Base-by-base conservation (phyloP, 495 filamentous ascomycete species). In the Podospora bellae-mahoneyi region DNA sequence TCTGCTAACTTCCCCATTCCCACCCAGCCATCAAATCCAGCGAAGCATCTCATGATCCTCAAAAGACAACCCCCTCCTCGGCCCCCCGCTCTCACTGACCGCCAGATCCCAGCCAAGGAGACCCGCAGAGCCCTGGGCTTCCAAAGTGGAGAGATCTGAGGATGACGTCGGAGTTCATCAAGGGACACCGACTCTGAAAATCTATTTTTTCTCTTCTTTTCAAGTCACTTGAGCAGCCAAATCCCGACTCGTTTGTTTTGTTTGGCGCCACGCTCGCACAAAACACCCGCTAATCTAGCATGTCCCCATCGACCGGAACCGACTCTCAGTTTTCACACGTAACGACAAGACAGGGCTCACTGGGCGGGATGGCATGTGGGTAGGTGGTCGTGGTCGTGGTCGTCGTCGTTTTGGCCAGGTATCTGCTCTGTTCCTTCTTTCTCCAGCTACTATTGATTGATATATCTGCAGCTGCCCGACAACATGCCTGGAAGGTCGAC, bases 381-480 rank as follows among this genome's bases (percentile, higher is more conserved):
- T 23, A 23, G 23, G 23, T 23, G 23, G 23, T 23, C 1, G 23
- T 23, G 1, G 23, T 32, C 3, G 30, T 63, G 61, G 61, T 58
- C 23, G 55, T 58, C 23, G 19, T 32, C 13, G n/a, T 63, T 32
- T 34, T 30, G 23, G 61, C 18, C 32, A 63, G 20, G 16, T 32
- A 10, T 59, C 56, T 20, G 56, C 18, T 20, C 27, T 20, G 56
- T 20, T 20, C 27, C 30, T 62, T 48, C 61, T 63, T 48, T 63
- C 61, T 39, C 61, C 30, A 48, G 28, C 34, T 32, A 63, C 61
- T 48, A 63, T 44, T 63, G 28, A 63, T 62, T 62, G 60, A 30
- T 62, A 62, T 62, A 62, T 63, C 61, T 63, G 61, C 61, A 63
- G 61, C 32, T 63, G 64, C 68, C 57, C 59, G 58, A 62, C 64